Evolutionary conservation across 768 basidiomycete species (phyloP), one percentile per base, ranked within the genome.

Genomic region (Cystoderma amianthinum): DNA sequence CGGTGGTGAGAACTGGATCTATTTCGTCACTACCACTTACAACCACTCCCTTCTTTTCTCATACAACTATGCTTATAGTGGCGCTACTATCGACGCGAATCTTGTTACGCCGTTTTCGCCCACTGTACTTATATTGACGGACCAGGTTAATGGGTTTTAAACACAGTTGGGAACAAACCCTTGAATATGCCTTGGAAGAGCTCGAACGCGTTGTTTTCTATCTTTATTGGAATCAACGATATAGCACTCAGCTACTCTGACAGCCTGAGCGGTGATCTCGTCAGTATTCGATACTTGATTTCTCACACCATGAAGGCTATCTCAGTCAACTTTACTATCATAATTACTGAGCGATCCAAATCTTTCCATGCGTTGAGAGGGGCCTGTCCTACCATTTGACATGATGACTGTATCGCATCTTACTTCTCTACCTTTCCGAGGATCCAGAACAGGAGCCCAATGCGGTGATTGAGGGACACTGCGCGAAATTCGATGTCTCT

Each of bases 161-260:
- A 46, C 13, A 59, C 64, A 5, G 69, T 65, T 1, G 74, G 64
- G 2, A 60, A 49, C 25, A 76, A 74, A 52, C 79, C 80, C 1
- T 54, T 64, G 5, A 60, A 56, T 2, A 69, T 74, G 1, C 69
- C 72, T 0, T 85, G 82, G 83, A 68, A 68, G 17, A 69, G 71
- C 42, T 48, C 52, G 3, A 76, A 83, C 49, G 53, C 79, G 41
- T 49, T 85, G 36, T 84, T 85, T 57, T 74, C 74, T 0, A 57
- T 83, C n/a, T 85, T 71, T 69, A 82, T 85, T 43, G 82, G 83
- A 1, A 78, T 85, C 48, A 85, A 85, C 49, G 82, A 84, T 49
- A 69, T 84, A 21, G 78, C 73, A 20, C 74, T 74, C 48, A 76
- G 71, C 38, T 79, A 65, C 43, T 70, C 64, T 38, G 15, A 57